Conservation (phyloP, 441 rosid species). For the Euphorbia schlechtendalii region DNA sequence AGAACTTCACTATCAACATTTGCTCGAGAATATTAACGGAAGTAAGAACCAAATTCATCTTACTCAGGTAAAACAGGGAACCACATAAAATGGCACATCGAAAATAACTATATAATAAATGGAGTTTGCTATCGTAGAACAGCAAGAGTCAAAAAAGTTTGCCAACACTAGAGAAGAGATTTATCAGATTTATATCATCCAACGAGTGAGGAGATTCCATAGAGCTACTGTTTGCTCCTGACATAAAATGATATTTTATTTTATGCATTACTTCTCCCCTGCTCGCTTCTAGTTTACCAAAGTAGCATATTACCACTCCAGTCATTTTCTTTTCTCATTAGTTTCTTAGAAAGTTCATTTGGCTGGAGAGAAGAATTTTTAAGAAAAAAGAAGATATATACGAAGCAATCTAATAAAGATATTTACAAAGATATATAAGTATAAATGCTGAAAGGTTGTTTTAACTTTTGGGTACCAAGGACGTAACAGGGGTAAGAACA, state of each 20-base stretch:
- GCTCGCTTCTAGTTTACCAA: not conserved
- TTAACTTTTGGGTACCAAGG: not conserved
- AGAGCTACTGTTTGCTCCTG: not conserved
- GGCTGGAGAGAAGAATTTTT: not conserved
- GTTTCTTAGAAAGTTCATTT: not conserved
- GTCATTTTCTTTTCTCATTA: not conserved
- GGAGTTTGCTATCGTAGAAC: too few species aligned
- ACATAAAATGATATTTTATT: not conserved
- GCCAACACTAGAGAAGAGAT: not conserved
- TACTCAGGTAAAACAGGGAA: not conserved
- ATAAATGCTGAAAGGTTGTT: not conserved
- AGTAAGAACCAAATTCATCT: not conserved
- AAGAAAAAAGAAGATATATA: not conserved
- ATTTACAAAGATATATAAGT: not conserved
- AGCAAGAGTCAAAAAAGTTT: not conserved
- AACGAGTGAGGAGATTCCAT: not conserved
- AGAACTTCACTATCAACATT: not conserved
- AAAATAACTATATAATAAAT: not conserved
- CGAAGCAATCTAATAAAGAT: not conserved
- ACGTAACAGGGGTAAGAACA: not conserved
- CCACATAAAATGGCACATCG: not conserved
- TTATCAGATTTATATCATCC: not conserved
- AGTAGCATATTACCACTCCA: not conserved
- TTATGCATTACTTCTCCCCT: not conserved
- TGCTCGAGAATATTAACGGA: not conserved